phyloP scores from a whole-genome alignment of 805 yeast species.

The Lipomyces chichibuensis region DNA sequence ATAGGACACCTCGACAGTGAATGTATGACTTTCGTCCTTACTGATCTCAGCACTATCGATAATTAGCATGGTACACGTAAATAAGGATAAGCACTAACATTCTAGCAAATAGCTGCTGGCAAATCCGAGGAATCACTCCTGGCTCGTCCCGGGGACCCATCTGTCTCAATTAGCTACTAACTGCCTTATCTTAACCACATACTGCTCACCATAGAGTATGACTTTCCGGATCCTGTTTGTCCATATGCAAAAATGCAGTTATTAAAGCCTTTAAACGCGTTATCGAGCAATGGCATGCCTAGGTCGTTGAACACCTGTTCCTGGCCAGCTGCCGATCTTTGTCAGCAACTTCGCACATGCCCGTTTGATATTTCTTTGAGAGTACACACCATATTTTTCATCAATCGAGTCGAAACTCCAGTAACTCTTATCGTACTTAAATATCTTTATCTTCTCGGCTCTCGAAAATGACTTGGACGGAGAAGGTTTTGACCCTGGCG shows the following conservation, averaged over 20 bases:
- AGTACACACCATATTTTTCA: slow-evolving; percentile 41
- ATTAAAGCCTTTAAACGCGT: slow-evolving; percentile 69
- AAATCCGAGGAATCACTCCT: slow-evolving; percentile 69
- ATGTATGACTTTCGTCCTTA: slow-evolving; percentile 41
- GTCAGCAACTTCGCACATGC: neutral
- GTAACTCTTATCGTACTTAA: slow-evolving; percentile 27
- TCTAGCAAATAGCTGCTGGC: slow-evolving; percentile 56
- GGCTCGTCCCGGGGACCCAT: slow-evolving; percentile 56
- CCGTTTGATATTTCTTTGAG: slow-evolving; percentile 46
- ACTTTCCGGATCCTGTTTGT: slow-evolving; percentile 84
- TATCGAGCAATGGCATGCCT: slow-evolving; percentile 64
- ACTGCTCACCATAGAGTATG: slow-evolving; percentile 73
- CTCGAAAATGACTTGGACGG: slow-evolving; percentile 10
- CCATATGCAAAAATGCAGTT: slow-evolving; percentile 79
- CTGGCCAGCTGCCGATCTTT: slow-evolving; percentile 51
- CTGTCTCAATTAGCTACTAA: neutral
- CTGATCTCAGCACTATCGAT: neutral
- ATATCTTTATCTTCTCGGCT: slow-evolving; percentile 24
- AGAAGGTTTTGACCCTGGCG: neutral
- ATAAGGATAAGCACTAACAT: slow-evolving; percentile 31
- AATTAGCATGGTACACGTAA: neutral
- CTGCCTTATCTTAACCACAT: neutral
- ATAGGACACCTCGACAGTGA: slow-evolving; percentile 59
- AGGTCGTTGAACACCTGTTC: slow-evolving; percentile 53
- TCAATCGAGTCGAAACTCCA: slow-evolving; percentile 37